A percentile compares a stretch with the other conserved stretches of the same genome.
Evolutionary conservation across 495 filamentous ascomycete species (phyloP).

Genomic region (Aspergillus campestris): DNA sequence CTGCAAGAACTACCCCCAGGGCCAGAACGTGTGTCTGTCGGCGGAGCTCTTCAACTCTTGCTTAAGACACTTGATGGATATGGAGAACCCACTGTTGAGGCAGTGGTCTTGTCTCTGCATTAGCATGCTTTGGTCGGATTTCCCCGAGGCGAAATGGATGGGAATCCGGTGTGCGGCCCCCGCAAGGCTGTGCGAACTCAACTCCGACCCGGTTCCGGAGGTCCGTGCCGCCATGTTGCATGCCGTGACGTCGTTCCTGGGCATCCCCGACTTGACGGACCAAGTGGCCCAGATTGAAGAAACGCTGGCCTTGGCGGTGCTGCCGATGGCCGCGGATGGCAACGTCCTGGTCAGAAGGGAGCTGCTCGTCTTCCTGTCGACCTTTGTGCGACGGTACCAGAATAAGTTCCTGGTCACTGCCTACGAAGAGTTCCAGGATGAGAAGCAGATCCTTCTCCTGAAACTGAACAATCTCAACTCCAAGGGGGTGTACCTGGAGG

Average conservation of each 20-base stretch:
- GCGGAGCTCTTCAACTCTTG: constrained; percentile 76
- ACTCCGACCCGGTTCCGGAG: constrained; percentile 86
- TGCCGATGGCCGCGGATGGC: constrained; percentile 84
- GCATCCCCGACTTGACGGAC: constrained; percentile 85
- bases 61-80: constrained; percentile 69
- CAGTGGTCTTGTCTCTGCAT: constrained; percentile 97
- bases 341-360: constrained; percentile 91
- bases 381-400: constrained; percentile 84
- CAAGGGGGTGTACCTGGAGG: constrained; percentile 9
- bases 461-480: constrained; percentile 27
- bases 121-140: constrained; percentile 88
- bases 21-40: constrained; percentile 79
- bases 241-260: constrained; percentile 86
- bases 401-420: constrained; percentile 87
- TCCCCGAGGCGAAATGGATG: constrained; percentile 87
- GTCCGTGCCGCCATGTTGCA: constrained; percentile 89
- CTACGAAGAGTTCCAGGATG: constrained; percentile 82
- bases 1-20: constrained; percentile 85
- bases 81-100: constrained; percentile 76
- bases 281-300: constrained; percentile 88
- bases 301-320: constrained; percentile 69
- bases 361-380: constrained; percentile 84
- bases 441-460: constrained; percentile 57
- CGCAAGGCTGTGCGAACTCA: constrained; percentile 65
- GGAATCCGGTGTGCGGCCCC: constrained; percentile 79